A percentile compares a stretch with the other conserved stretches of the same genome.
Evolutionary conservation across 1,284 basidiomycete genomes (phyloP).

Genomic region (Pseudozyma thailandica): DNA sequence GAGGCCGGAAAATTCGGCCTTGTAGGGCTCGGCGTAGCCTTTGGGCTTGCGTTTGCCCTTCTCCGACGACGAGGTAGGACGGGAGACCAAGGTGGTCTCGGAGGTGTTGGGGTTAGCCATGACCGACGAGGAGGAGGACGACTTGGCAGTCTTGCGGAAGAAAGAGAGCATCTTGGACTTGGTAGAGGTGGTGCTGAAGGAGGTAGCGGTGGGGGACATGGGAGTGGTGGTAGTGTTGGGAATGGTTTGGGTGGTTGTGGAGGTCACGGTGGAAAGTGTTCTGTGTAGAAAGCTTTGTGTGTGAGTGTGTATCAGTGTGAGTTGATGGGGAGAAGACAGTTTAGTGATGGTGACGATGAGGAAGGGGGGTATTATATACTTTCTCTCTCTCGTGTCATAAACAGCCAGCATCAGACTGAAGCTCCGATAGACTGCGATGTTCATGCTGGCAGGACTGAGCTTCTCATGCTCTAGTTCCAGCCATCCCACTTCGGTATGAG

Average conservation of each 20-base stretch:
- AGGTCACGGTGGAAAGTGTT: background rate
- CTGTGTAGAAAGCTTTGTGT: background rate
- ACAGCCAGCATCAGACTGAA: background rate
- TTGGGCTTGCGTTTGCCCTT: constrained; percentile 19
- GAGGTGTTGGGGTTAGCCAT: constrained; percentile 37
- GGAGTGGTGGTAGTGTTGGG: constrained; percentile 2
- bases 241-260: background rate
- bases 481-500: too few species aligned
- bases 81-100: constrained; percentile 34
- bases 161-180: constrained; percentile 32
- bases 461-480: too few species aligned
- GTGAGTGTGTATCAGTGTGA: constrained; percentile 3
- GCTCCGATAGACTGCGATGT: too few species aligned
- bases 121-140: constrained; percentile 8
- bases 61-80: background rate
- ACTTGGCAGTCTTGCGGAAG: constrained; percentile 40
- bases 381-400: background rate
- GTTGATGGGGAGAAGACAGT: background rate
- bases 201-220: constrained; percentile 7
- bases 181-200: constrained; percentile 3
- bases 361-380: background rate
- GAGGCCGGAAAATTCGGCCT: constrained; percentile 32
- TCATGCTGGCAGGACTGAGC: too few species aligned
- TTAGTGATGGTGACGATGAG: background rate
- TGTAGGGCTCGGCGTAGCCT: constrained; percentile 15